Evolutionary conservation across 768 basidiomycete species (phyloP), one percentile per base, ranked within the genome.

Genomic region (Lentinula raphanica): DNA sequence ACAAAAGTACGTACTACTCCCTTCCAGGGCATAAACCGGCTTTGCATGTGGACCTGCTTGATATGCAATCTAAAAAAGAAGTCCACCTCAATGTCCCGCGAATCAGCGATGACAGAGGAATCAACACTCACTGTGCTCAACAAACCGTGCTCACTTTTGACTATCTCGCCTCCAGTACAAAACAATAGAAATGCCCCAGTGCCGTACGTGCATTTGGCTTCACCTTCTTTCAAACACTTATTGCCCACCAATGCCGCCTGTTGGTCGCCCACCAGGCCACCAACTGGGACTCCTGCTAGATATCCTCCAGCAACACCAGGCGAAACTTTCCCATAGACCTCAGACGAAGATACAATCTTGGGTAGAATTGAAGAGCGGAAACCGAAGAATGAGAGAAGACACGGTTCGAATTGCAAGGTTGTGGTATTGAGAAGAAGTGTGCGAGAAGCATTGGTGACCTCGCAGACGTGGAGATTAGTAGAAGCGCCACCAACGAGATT

Each of bases 151-250:
- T 72, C 77, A 65, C 93, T 96, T 68, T 87, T 78, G 23, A 98
- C 88, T 39, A 93, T 86, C 27, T 96, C 88, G 21, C 75, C 76
- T 2, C 96, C 97, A 1, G 97, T 98, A 74, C 91, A 92, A 80
- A 97, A 98, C 28, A 99, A 75, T 63, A 98, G 76, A 78, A 99
- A 99, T 36, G 94, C 94, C 29, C 97, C 96, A 1, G 96, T 98
- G 25, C 96, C 96, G 65, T 96, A 99, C 3, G 97, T 99, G 72
- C 94, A 97, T 74, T 99, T 99, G 2, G 95, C 96, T 69, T 98
- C 90, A 17, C 96, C 96, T 62, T 83, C 79, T n/a, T 68, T 77
- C 55, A 99, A 71, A 67, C 97, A 98, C 71, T 97, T 98, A 76
- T 99, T 98, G 0, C 96, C 97, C 51, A 98, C 85, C 23, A 99